These are phyloP conservation scores for Globisporangium polare DNA, from an alignment of 352 stramenopile species.

Conservation along the genomic window DNA sequence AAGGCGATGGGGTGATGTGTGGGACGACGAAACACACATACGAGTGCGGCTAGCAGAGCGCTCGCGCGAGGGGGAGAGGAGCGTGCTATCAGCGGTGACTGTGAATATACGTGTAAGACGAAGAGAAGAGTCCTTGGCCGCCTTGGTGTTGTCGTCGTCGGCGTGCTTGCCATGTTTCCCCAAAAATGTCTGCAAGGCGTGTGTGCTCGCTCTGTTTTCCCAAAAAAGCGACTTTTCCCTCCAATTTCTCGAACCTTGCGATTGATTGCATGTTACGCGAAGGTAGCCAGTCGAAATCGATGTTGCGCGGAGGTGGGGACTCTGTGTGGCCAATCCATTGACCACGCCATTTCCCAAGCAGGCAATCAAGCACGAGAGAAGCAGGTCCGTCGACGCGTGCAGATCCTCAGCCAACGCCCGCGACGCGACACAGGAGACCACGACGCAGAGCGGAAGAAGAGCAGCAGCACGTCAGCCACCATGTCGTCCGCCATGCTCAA, in stretches of 20 bases:
- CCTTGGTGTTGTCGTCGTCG: no score
- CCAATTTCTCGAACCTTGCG: no score
- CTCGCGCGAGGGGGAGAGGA: no score
- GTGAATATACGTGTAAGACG: no score
- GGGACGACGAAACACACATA: background rate
- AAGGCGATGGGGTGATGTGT: background rate
- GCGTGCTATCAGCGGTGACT: no score
- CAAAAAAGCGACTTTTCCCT: no score
- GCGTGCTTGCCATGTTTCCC: no score
- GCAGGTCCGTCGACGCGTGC: background rate
- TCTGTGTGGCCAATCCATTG: background rate
- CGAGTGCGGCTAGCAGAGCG: no score
- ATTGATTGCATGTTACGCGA: background rate
- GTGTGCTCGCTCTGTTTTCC: no score
- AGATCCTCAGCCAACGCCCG: no score
- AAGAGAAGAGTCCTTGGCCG: no score
- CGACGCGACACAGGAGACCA: background rate
- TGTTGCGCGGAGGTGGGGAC: background rate
- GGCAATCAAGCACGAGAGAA: background rate
- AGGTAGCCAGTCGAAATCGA: background rate
- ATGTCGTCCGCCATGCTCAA: conserved; percentile 66
- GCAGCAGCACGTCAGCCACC: background rate
- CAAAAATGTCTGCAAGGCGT: no score
- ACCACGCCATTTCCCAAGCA: background rate
- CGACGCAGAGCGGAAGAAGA: background rate